Evolutionary conservation across 2,329 filamentous ascomycete species (phyloP).

Genomic region (Tolypocladium nubicola): DNA sequence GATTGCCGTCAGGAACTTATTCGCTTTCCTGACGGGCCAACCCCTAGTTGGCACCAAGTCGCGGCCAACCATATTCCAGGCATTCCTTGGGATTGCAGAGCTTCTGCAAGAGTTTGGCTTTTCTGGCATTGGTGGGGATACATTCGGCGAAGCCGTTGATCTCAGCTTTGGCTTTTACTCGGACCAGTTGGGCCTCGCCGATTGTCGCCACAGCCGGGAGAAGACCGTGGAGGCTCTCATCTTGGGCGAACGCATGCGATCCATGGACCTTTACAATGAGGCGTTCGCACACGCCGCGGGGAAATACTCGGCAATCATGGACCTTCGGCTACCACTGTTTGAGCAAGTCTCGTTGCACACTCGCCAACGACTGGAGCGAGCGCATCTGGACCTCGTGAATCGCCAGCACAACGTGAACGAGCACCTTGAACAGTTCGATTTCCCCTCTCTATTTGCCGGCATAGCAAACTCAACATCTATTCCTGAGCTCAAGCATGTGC

Average conservation of each 20-base stretch:
- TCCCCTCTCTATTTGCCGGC: conserved; percentile 80
- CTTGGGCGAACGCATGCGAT: conserved; percentile 81
- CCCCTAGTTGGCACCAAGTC: conserved; percentile 48
- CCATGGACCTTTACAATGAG: conserved; percentile 73
- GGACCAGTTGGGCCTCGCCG: conserved; percentile 64
- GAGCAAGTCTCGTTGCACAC: conserved; percentile 60
- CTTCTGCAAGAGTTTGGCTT: conserved; percentile 49
- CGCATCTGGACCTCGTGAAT: conserved; percentile 67
- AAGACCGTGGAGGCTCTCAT: conserved; percentile 84
- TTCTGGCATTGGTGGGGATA: conserved; percentile 42
- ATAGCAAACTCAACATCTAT: conserved; percentile 75
- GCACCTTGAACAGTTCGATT: conserved; percentile 80
- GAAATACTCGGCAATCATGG: conserved; percentile 65
- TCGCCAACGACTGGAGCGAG: conserved; percentile 68
- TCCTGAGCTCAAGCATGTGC: conserved; percentile 64
- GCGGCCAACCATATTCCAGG: conserved; percentile 40
- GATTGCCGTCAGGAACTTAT: conserved; percentile 52
- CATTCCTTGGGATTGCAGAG: conserved; percentile 41
- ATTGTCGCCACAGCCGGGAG: conserved; percentile 72
- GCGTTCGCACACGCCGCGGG: conserved; percentile 87
- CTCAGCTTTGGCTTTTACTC: conserved; percentile 65
- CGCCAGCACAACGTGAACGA: conserved; percentile 60
- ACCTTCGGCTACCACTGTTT: conserved; percentile 58
- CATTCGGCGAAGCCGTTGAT: conserved; percentile 49
- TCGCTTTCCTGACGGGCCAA: conserved; percentile 54